A percentile compares a stretch with the other conserved stretches of the same genome.
phyloP scores from a whole-genome alignment of 179 eudicot species.

The Silene coronaria region DNA sequence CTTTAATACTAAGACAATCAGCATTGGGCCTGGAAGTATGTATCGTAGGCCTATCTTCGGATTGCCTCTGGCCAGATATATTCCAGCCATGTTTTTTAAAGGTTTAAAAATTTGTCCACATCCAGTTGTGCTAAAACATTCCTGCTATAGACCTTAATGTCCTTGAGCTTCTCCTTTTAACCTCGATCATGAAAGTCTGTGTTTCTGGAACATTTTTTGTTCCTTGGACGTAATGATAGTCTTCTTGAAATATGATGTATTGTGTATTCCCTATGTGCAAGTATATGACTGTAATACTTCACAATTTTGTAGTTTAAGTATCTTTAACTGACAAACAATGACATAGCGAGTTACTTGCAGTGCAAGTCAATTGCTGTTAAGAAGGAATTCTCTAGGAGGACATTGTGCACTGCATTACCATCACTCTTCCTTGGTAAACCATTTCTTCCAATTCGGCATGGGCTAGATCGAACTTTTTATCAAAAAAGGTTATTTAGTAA shows the following conservation, averaged over 20 bases:
- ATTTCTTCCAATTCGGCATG: slow-evolving; percentile 45
- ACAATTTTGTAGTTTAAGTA: not conserved
- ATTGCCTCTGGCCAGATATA: not conserved
- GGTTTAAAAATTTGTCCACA: no score
- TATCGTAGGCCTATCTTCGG: not conserved
- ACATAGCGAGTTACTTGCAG: slow-evolving; percentile 35
- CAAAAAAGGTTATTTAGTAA: slow-evolving; percentile 28
- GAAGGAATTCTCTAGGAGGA: slow-evolving; percentile 39
- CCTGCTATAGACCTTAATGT: no score
- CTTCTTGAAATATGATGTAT: not conserved
- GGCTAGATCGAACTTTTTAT: slow-evolving; percentile 27
- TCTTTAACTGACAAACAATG: slow-evolving; percentile 10
- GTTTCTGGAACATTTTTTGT: no score
- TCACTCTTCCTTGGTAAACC: slow-evolving; percentile 53
- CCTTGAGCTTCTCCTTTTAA: no score
- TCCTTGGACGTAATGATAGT: no score
- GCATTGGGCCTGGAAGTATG: not conserved
- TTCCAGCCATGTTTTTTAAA: no score
- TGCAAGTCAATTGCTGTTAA: slow-evolving; percentile 37
- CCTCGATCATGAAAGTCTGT: no score
- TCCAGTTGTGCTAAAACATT: no score
- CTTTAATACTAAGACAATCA: no score
- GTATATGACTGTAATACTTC: not conserved
- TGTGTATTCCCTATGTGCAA: not conserved
- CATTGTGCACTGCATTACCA: slow-evolving; percentile 28